These are phyloP conservation scores for Dalechampia spathulata DNA, from an alignment of 441 rosid genomes.

Conservation along the genomic window DNA sequence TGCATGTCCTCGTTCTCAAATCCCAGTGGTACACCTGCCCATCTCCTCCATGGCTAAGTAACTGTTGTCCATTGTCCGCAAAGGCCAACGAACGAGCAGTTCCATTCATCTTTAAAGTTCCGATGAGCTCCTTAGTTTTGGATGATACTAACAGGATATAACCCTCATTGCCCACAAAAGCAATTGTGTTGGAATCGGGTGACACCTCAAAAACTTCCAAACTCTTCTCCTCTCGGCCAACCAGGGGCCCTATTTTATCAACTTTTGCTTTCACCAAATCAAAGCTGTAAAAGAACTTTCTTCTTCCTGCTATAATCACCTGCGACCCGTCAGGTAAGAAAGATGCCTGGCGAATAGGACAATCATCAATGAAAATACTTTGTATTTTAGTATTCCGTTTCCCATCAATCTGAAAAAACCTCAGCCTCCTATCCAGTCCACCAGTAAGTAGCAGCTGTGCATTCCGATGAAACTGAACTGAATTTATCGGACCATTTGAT, in stretches of 20 bases:
- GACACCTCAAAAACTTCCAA: constrained; percentile 82
- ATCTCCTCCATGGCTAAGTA: constrained; percentile 84
- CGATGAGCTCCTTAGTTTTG: constrained; percentile 74
- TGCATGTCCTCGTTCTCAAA: constrained; percentile 68
- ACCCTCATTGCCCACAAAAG: constrained; percentile 84
- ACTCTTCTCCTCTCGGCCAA: constrained; percentile 94
- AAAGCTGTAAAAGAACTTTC: constrained; percentile 85
- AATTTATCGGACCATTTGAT: constrained; percentile 58
- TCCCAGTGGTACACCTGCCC: constrained; percentile 90
- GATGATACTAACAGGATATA: constrained; percentile 72
- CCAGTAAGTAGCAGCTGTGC: constrained; percentile 76
- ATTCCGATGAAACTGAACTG: constrained; percentile 81
- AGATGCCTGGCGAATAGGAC: constrained; percentile 70
- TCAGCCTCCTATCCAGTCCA: constrained; percentile 61
- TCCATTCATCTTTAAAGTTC: constrained; percentile 91
- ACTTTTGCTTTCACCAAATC: constrained; percentile 73
- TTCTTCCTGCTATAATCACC: constrained; percentile 84
- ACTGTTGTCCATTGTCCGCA: constrained; percentile 53
- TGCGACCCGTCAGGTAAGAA: constrained; percentile 85
- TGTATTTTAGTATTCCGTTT: constrained; percentile 81
- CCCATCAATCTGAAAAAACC: constrained; percentile 91
- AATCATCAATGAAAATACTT: constrained; percentile 83
- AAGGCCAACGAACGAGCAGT: constrained; percentile 66
- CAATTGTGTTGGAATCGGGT: constrained; percentile 66
- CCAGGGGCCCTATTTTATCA: constrained; percentile 78